These are phyloP conservation scores for Cutaneotrichosporon cutaneum DNA, from an alignment of 1,284 basidiomycete species.

Conservation along the genomic window DNA sequence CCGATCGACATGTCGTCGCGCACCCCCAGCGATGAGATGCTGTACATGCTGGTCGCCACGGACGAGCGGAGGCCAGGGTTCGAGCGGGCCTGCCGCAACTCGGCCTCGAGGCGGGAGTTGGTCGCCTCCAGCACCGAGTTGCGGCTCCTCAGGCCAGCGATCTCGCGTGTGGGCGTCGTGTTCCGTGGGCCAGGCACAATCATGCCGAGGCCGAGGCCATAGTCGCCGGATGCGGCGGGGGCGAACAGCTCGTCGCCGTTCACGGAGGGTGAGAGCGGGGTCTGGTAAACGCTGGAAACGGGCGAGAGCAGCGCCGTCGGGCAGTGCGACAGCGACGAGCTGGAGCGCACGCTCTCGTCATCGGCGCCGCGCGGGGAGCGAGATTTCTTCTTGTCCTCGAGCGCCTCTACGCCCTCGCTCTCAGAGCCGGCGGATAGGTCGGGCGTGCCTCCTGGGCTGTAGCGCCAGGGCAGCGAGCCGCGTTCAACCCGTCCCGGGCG, in stretches of 20 bases:
- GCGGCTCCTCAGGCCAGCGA: background rate
- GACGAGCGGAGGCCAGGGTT: background rate
- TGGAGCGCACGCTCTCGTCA: background rate
- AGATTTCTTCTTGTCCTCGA: background rate
- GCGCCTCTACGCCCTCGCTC: background rate
- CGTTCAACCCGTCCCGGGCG: background rate
- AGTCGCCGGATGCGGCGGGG: background rate
- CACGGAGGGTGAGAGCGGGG: background rate
- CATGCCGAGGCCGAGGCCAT: background rate
- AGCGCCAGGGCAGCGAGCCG: background rate
- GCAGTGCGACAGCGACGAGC: conserved; percentile 1
- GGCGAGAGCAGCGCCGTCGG: background rate
- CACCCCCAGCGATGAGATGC: background rate
- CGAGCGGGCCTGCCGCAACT: background rate
- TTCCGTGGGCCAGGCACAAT: background rate
- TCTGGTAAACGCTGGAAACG: background rate
- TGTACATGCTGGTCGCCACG: background rate
- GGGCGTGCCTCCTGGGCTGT: background rate
- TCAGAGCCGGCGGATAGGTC: background rate
- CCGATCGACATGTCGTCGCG: conserved; percentile 7
- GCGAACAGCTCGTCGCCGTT: background rate
- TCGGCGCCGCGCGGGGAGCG: background rate
- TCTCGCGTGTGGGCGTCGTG: background rate
- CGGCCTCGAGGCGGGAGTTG: conserved; percentile 6
- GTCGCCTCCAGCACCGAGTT: conserved; percentile 10